These are phyloP conservation scores for Colletotrichum sp. DNA, from an alignment of 2,329 filamentous ascomycete genomes.

Conservation along the genomic window DNA sequence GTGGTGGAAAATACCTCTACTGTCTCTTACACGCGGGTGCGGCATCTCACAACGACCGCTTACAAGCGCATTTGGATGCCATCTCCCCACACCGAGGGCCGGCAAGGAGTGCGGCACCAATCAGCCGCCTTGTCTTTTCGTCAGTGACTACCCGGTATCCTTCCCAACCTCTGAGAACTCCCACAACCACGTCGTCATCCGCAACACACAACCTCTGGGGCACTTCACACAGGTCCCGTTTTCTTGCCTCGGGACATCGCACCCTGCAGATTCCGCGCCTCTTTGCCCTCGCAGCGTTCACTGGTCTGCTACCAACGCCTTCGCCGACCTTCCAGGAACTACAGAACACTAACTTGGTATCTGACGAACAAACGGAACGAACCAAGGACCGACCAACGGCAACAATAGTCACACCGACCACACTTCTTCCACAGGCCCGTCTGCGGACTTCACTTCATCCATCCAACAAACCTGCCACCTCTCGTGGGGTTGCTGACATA, in stretches of 20 bases:
- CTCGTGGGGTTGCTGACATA: slow-evolving; percentile 17
- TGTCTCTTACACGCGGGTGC: neutral
- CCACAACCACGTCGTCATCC: neutral
- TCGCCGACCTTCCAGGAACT: neutral
- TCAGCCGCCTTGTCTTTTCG: neutral
- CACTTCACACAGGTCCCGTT: neutral
- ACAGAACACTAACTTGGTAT: neutral
- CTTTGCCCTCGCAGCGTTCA: neutral
- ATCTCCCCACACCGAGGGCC: neutral
- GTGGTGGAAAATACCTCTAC: neutral
- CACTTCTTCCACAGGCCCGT: neutral
- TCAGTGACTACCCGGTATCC: neutral
- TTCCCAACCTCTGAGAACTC: neutral
- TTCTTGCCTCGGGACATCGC: neutral
- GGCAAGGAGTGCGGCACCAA: neutral
- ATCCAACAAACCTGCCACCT: neutral
- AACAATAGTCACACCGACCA: neutral
- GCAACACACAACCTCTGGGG: neutral
- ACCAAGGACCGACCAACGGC: neutral
- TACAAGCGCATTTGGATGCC: neutral
- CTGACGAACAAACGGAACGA: neutral
- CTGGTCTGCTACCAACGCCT: neutral
- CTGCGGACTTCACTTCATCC: neutral
- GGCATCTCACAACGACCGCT: neutral
- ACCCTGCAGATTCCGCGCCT: neutral